Evolutionary conservation across 2,329 filamentous ascomycete species (phyloP).

Genomic region (Aureobasidium leucospermi): DNA sequence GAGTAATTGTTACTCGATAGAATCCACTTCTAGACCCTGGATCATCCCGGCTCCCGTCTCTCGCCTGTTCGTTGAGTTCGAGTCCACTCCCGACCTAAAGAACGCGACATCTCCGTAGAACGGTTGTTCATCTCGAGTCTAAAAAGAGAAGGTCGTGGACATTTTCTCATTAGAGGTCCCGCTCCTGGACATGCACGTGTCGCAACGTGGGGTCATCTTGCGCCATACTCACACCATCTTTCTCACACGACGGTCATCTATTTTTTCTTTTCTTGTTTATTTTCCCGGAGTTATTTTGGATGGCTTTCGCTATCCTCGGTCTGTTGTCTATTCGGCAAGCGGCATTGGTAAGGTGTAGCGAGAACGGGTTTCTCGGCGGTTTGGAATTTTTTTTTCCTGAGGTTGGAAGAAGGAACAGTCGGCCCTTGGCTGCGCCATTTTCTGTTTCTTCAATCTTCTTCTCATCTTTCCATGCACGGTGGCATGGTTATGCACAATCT

Average conservation of each 20-base stretch:
- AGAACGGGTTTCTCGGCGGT: slow-evolving; percentile 1
- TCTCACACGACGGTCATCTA: slow-evolving; percentile 1
- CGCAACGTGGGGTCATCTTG: slow-evolving; percentile 3
- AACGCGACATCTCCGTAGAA: neutral
- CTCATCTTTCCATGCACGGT: neutral
- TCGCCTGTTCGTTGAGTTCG: neutral
- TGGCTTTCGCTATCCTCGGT: neutral
- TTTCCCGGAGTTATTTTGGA: neutral
- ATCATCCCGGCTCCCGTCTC: slow-evolving; percentile 2
- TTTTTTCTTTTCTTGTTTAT: neutral
- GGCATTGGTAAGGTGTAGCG: slow-evolving; percentile 6
- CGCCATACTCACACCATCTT: neutral
- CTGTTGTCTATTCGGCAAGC: neutral
- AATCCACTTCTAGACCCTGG: slow-evolving; percentile 7
- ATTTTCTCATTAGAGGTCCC: neutral
- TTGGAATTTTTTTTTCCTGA: neutral
- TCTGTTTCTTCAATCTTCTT: neutral
- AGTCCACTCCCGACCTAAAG: neutral
- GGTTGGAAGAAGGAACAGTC: neutral
- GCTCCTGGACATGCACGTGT: neutral
- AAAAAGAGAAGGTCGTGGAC: neutral
- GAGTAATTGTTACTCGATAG: slow-evolving; percentile 9
- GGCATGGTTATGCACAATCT: neutral
- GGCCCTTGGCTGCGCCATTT: slow-evolving; percentile 1
- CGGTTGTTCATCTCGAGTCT: neutral